Base-by-base conservation (phyloP, 139 green algal genomes). In the Penium margaritaceum region DNA sequence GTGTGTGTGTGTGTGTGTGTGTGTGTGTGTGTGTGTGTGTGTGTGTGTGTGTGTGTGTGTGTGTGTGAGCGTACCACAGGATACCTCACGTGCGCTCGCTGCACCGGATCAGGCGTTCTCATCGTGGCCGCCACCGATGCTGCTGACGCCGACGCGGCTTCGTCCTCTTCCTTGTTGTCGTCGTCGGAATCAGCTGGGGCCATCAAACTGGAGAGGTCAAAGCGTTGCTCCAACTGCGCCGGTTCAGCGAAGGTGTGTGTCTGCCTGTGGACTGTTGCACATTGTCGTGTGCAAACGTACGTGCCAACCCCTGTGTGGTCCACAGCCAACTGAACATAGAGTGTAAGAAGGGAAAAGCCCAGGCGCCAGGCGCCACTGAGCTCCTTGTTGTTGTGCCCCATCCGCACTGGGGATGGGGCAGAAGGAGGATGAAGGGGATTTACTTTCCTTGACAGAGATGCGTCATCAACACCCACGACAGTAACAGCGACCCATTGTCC, bases 71-170 rank as follows among this genome's bases (percentile, higher is more conserved):
- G 19, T 12, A 12, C 5, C 41, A 5, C 88, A 0, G 93, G 93
- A 4, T 98, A 98, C 86, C 75, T 97, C 61, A 86, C 84, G 7
- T 98, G 93, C 72, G 93, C 90, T 6, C 81, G 84, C 53, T 98
- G 93, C 82, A 73, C 87, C 17, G 89, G 90, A 53, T 75, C 39
- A 14, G 90, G 91, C 19, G 2, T 71, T n/a, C n/a, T n/a, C n/a
- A n/a, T n/a, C n/a, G n/a, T n/a, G n/a, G n/a, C n/a, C n/a, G n/a
- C n/a, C n/a, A n/a, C n/a, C n/a, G n/a, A n/a, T n/a, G n/a, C n/a
- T n/a, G n/a, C n/a, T n/a, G n/a, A n/a, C n/a, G n/a, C n/a, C n/a
- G n/a, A n/a, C 24, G 67, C 83, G 38, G 72, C 72, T 1, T 55
- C 32, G 58, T 29, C 46, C 27, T 51, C 15, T 5, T 19, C 36